phyloP scores from a whole-genome alignment of 129 eudicot genomes.

The Flaveria ramosissima region DNA sequence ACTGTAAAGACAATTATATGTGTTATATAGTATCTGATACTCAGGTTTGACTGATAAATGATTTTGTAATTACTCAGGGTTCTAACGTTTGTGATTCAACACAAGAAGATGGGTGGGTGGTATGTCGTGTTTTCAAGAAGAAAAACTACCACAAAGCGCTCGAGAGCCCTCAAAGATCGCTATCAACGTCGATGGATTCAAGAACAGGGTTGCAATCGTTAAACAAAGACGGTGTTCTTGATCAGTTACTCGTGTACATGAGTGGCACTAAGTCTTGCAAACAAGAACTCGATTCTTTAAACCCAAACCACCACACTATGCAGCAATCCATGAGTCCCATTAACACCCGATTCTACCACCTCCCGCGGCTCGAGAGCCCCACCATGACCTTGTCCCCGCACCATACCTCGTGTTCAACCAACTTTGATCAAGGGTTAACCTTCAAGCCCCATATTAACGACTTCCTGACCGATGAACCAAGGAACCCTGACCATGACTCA shows the following conservation, averaged over 20 bases:
- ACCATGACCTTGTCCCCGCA: slow-evolving; percentile 30
- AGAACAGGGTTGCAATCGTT: slow-evolving; percentile 32
- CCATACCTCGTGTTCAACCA: slow-evolving; percentile 6
- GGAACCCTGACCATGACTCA: slow-evolving; percentile 14
- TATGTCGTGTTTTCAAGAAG: slow-evolving; percentile 45
- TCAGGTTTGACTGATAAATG: neutral
- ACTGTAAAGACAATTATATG: too few species aligned
- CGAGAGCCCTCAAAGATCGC: slow-evolving; percentile 48
- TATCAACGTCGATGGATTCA: slow-evolving; percentile 33
- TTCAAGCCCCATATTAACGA: slow-evolving; percentile 32
- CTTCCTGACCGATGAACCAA: slow-evolving; percentile 28
- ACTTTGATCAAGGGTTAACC: slow-evolving; percentile 32
- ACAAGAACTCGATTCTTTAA: slow-evolving; percentile 34
- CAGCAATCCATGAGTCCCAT: slow-evolving; percentile 26
- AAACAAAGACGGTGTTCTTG: slow-evolving; percentile 50
- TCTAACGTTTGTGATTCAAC: slow-evolving; percentile 38
- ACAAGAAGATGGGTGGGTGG: slow-evolving; percentile 50
- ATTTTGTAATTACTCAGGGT: slow-evolving; percentile 19
- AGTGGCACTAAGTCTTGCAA: slow-evolving; percentile 44
- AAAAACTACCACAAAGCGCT: slow-evolving; percentile 42
- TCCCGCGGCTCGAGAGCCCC: slow-evolving; percentile 67
- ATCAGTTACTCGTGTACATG: slow-evolving; percentile 63
- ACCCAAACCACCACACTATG: slow-evolving; percentile 26
- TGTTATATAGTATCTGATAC: too few species aligned
- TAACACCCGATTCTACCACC: slow-evolving; percentile 46